phyloP scores from a whole-genome alignment of 1,284 basidiomycete species.

The Ustilago nuda region DNA sequence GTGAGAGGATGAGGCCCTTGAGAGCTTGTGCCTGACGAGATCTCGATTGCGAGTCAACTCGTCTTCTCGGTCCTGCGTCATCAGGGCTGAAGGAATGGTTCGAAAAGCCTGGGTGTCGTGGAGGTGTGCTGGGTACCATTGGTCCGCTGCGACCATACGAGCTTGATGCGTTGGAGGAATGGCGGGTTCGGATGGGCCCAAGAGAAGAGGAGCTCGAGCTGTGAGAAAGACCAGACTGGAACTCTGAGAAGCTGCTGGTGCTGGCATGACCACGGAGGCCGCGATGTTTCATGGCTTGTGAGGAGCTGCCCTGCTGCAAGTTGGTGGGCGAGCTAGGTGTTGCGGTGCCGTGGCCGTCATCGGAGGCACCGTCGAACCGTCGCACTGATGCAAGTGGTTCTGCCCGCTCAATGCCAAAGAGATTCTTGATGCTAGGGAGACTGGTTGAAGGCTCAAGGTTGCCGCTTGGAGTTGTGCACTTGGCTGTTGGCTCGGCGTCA shows the following conservation, averaged over 20 bases:
- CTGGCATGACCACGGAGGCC: slow-evolving; percentile 40
- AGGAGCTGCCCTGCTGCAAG: slow-evolving; percentile 14
- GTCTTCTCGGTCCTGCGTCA: slow-evolving; percentile 27
- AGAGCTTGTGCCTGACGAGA: slow-evolving; percentile 48
- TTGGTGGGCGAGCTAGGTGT: slow-evolving; percentile 36
- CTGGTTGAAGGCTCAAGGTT: slow-evolving; percentile 29
- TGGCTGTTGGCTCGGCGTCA: slow-evolving; percentile 30
- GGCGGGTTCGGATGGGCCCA: slow-evolving; percentile 43
- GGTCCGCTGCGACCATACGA: slow-evolving; percentile 35
- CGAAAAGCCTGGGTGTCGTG: slow-evolving; percentile 31
- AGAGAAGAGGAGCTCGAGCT: slow-evolving; percentile 48
- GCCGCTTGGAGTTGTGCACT: slow-evolving; percentile 12
- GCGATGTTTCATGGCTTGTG: slow-evolving; percentile 30
- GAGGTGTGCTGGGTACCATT: slow-evolving; percentile 41
- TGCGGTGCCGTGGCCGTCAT: slow-evolving; percentile 32
- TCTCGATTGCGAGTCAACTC: slow-evolving; percentile 48
- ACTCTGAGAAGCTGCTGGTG: slow-evolving; percentile 49
- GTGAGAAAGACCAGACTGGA: slow-evolving; percentile 37
- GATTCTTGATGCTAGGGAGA: slow-evolving; percentile 50
- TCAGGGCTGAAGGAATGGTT: slow-evolving; percentile 43
- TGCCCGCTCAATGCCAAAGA: slow-evolving; percentile 43
- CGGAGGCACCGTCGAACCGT: slow-evolving; percentile 24
- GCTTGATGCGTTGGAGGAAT: slow-evolving; percentile 37
- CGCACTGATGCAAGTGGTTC: slow-evolving; percentile 42
- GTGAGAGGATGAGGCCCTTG: slow-evolving; percentile 50